These are phyloP conservation scores for Erythrobasidium yunnanense DNA, from an alignment of 768 basidiomycete genomes.

Conservation along the genomic window DNA sequence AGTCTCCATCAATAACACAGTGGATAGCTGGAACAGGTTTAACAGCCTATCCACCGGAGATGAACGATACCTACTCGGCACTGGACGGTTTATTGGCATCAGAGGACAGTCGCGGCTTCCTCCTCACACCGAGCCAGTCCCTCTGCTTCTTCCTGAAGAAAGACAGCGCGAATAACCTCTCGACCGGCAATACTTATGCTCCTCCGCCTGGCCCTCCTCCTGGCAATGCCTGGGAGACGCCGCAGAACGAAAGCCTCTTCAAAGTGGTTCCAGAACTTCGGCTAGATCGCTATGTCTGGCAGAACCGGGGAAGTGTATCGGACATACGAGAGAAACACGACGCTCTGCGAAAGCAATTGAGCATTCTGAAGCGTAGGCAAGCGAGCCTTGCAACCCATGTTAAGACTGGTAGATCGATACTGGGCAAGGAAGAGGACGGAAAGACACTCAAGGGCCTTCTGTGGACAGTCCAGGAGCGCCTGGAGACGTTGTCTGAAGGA, in stretches of 20 bases:
- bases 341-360: neutral
- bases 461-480: neutral
- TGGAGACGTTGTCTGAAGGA: neutral
- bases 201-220: neutral
- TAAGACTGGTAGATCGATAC: neutral
- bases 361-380: neutral
- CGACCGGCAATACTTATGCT: neutral
- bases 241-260: neutral
- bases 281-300: conserved; percentile 13
- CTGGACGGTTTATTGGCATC: conserved; percentile 5
- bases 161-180: neutral
- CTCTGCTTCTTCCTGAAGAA: neutral
- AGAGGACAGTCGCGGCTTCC: neutral
- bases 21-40: neutral
- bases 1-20: neutral
- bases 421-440: too few relatives aligned
- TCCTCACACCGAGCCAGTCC: neutral
- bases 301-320: neutral
- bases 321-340: neutral
- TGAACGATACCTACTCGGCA: conserved; percentile 17
- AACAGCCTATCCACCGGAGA: neutral
- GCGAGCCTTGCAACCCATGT: neutral
- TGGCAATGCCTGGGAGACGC: neutral
- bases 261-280: neutral
- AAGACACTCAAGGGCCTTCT: neutral